Percentiles rank a stretch among this genome's conserved stretches.
phyloP scores from a whole-genome alignment of 75 land plant genomes.

The Pseudotsuga menziesii region DNA sequence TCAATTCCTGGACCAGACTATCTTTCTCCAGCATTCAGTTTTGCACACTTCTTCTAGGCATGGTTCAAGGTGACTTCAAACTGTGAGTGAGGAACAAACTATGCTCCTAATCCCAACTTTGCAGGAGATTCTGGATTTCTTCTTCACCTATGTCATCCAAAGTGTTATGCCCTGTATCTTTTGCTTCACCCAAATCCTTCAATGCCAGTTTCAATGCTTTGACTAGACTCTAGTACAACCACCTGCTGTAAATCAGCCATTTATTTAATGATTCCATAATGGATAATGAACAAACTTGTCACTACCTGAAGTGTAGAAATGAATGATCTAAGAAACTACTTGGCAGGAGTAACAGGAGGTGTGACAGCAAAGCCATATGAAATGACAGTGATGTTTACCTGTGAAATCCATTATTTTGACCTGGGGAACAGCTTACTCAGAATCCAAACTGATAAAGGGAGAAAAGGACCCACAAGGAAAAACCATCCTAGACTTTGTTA shows the following conservation, averaged over 20 bases:
- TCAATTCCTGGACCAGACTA: neutral
- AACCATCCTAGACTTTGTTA: constrained; percentile 15
- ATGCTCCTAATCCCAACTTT: constrained; percentile 27
- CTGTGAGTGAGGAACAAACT: constrained; percentile 27
- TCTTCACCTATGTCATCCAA: too few species aligned
- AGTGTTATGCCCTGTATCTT: too few species aligned
- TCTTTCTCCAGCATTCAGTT: constrained; percentile 11
- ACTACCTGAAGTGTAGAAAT: too few species aligned
- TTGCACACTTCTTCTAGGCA: constrained; percentile 19
- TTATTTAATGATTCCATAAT: too few species aligned
- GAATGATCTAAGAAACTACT: constrained; percentile 44
- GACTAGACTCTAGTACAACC: too few species aligned
- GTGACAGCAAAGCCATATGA: constrained; percentile 56
- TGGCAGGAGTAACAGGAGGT: constrained; percentile 64
- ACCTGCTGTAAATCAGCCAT: too few species aligned
- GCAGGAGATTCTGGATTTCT: too few species aligned
- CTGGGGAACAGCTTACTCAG: constrained; percentile 58
- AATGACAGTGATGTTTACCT: constrained; percentile 68
- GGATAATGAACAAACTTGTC: too few species aligned
- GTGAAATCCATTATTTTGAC: constrained; percentile 50
- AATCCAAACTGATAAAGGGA: constrained; percentile 65
- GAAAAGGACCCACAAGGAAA: constrained; percentile 33
- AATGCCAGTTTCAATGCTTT: too few species aligned
- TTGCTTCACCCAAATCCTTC: too few species aligned
- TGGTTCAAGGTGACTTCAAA: constrained; percentile 10